These are phyloP conservation scores for Pachyrhizus erosus DNA, from an alignment of 306 rosid species.

Conservation along the genomic window DNA sequence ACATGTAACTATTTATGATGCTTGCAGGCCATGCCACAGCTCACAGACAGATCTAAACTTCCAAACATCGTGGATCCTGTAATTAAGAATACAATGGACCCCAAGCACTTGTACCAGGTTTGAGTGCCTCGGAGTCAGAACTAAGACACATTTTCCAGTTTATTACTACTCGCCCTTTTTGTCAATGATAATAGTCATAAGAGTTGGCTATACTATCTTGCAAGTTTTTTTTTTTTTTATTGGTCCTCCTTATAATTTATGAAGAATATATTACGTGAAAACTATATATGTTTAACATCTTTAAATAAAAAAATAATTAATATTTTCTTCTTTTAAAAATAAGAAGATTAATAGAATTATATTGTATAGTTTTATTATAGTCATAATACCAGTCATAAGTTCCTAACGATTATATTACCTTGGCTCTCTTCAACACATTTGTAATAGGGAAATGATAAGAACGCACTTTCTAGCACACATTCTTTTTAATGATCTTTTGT, in stretches of 20 bases:
- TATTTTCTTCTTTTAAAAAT: background rate
- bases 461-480: background rate
- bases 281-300: background rate
- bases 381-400: background rate
- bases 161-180: background rate
- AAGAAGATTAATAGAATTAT: background rate
- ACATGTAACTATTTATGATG: slow-evolving; percentile 35
- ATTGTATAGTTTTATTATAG: background rate
- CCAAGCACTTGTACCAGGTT: slow-evolving; percentile 94
- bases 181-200: background rate
- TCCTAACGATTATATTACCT: too few relatives aligned
- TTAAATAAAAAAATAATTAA: background rate
- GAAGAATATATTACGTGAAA: background rate
- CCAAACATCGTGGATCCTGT: slow-evolving; percentile 88
- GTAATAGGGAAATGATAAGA: background rate
- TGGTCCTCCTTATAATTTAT: background rate
- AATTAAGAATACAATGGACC: slow-evolving; percentile 87
- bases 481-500: background rate
- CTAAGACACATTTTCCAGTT: background rate
- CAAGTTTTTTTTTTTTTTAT: background rate
- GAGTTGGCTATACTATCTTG: background rate
- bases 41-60: slow-evolving; percentile 92
- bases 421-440: background rate
- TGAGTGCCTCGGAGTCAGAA: slow-evolving; percentile 26
- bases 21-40: slow-evolving; percentile 98